Conservation (phyloP, 208 protist species). For the Crithidia expoeki region DNA sequence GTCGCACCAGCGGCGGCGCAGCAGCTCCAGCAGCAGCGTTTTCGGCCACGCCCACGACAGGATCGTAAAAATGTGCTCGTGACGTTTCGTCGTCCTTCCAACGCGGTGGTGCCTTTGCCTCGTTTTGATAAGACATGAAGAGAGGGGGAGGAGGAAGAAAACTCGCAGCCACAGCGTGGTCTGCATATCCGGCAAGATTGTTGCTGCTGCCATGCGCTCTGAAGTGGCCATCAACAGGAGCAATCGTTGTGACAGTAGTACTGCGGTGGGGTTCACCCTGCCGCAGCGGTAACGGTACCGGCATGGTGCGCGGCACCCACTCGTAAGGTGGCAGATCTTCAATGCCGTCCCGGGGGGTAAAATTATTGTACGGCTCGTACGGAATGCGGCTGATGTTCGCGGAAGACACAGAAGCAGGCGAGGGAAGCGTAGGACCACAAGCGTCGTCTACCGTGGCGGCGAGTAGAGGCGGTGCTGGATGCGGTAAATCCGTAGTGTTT, state of each 20-base stretch:
- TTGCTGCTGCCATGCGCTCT: no score
- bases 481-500: neutral
- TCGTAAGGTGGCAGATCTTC: conserved; percentile 27
- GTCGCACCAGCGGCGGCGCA: neutral
- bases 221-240: neutral
- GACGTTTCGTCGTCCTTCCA: neutral
- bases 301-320: conserved; percentile 29
- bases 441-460: neutral
- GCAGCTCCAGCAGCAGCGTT: neutral
- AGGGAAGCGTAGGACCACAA: neutral
- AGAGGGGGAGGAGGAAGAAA: neutral
- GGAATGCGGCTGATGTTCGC: neutral
- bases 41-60: neutral
- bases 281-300: conserved; percentile 12
- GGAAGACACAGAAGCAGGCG: neutral
- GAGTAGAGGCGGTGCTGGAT: neutral
- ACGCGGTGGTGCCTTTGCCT: neutral
- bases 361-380: conserved; percentile 24
- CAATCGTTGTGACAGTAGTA: neutral
- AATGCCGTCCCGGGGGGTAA: conserved; percentile 8
- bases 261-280: neutral
- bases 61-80: conserved; percentile 11
- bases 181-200: neutral
- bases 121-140: neutral
- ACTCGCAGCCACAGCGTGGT: neutral